Base-by-base conservation (phyloP, 2,329 filamentous ascomycete species). In the Aspergillus pseudonomiae region DNA sequence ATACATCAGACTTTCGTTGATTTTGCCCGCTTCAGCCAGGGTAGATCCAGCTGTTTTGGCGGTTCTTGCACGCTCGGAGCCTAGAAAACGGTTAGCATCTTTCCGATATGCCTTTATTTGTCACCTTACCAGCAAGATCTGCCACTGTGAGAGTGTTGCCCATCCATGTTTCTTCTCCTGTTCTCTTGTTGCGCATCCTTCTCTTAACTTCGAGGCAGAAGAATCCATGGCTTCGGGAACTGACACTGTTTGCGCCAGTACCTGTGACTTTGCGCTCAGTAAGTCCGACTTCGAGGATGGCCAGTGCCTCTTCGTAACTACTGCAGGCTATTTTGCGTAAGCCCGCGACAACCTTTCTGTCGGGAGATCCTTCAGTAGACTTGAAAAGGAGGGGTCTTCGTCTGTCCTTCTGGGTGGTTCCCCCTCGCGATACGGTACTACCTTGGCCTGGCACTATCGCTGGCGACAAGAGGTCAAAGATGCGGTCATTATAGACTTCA, bases 1-100 rank as follows among this genome's bases (percentile, higher is more conserved):
- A 75, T 97, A 98, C 95, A 99, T 99, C 74, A 99, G 82, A 74
- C 92, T 96, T 78, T 97, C 94, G 74, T 99, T 99, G 76, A 99
- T 99, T 80, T 98, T 98, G 59, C 95, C 95, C 41, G 94, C 95
- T 80, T 99, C 95, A 0, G 91, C 94, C 16, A 99, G 85, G 0
- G 94, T 97, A 4, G 93, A 89, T 14, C 95, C 95, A 0, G 93
- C 91, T 0, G 95, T 98, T 83, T 97, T 97, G 30, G 95, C 94
- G 67, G 95, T 93, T 64, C 94, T 87, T 19, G 94, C 94, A 64
- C 95, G 89, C 79, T 99, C 95, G 65, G 95, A 98, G 16, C 86
- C 85, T 85, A 65, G 59, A 57, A 43, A 62, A 34, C 6, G 45
- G 60, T 66, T 32, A 66, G 78, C 57, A 76, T 67, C 57, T 55